phyloP scores from a whole-genome alignment of 2,329 filamentous ascomycete genomes.

The Trichoderma asperellum region DNA sequence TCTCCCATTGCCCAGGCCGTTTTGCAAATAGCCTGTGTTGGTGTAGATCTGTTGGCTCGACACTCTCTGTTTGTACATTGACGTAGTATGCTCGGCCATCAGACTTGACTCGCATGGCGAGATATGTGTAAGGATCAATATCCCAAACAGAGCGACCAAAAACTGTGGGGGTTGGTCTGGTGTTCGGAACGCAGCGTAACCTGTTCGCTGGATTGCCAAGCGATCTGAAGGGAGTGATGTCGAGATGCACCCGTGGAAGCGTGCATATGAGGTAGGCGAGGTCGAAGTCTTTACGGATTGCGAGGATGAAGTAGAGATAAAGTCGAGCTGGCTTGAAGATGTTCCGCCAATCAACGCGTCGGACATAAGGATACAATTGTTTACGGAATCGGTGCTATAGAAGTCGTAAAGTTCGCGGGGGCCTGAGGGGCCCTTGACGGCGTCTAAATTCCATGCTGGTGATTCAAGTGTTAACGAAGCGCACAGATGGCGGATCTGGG shows the following conservation, averaged over 20 bases:
- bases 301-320: conserved; percentile 46
- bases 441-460: conserved; percentile 70
- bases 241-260: conserved; percentile 88
- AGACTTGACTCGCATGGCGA: conserved; percentile 85
- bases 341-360: conserved; percentile 86
- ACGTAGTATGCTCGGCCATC: conserved; percentile 92
- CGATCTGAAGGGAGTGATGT: conserved; percentile 76
- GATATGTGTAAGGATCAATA: conserved; percentile 84
- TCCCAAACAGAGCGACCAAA: conserved; percentile 88
- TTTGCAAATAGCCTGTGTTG: conserved; percentile 86
- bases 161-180: conserved; percentile 74
- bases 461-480: conserved; percentile 2
- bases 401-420: conserved; percentile 70
- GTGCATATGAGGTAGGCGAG: conserved; percentile 57
- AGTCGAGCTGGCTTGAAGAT: conserved; percentile 74
- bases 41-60: conserved; percentile 93
- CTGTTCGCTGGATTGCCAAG: conserved; percentile 75
- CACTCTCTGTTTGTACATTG: conserved; percentile 92
- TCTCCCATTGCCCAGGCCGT: conserved; percentile 88
- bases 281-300: background rate
- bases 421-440: conserved; percentile 64
- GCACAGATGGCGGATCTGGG: background rate
- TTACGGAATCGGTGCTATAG: conserved; percentile 51
- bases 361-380: conserved; percentile 75
- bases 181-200: conserved; percentile 91